Percentiles rank a stretch among this genome's conserved stretches.
These are phyloP conservation scores for Pseudogymnoascus sp. DNA, from an alignment of 2,329 filamentous ascomycete genomes.

Conservation along the genomic window DNA sequence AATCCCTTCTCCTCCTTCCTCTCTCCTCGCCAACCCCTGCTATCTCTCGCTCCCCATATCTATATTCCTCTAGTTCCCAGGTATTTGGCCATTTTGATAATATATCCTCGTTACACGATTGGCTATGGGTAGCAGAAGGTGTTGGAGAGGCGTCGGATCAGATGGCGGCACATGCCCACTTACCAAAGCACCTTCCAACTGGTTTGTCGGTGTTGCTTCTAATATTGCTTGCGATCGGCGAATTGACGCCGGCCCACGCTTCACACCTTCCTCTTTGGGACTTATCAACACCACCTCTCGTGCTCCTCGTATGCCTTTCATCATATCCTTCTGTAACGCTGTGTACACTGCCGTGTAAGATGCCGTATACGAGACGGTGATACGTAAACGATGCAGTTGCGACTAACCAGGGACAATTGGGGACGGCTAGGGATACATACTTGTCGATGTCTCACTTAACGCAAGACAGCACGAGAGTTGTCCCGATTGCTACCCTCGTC, in stretches of 20 bases:
- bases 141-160: not conserved
- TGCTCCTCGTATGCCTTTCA: not conserved
- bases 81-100: not conserved
- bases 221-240: not conserved
- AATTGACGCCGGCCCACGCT: not conserved
- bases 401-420: not conserved
- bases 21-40: not conserved
- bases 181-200: not conserved
- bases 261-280: not conserved
- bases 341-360: not conserved
- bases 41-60: not conserved
- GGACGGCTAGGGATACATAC: not conserved
- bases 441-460: not conserved
- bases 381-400: not conserved
- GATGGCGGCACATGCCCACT: not conserved
- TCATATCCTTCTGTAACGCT: not conserved
- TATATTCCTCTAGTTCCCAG: not conserved
- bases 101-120: not conserved
- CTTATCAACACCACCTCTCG: not conserved
- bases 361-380: not conserved
- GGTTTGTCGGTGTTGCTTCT: not conserved
- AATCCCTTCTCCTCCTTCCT: not conserved
- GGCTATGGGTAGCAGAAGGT: not conserved
- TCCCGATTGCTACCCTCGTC: not conserved
- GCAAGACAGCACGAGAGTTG: not conserved